Evolutionary conservation across 2,329 filamentous ascomycete genomes (phyloP).

Genomic region (Cladophialophora bantiana): DNA sequence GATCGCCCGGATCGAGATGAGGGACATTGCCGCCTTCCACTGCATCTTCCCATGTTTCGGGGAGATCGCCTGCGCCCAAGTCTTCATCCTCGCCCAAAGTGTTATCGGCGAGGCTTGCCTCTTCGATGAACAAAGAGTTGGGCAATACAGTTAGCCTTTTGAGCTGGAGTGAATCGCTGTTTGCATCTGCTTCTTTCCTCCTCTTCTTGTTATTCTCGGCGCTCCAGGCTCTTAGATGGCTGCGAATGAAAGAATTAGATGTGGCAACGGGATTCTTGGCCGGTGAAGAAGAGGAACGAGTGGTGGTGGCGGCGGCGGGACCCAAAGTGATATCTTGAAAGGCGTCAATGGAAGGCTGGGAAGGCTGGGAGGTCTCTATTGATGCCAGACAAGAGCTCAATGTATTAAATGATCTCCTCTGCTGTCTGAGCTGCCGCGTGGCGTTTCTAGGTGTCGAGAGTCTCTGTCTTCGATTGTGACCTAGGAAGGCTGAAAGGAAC

Average conservation of each 20-base stretch:
- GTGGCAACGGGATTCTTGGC: not conserved
- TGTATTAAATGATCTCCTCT: conserved; percentile 8
- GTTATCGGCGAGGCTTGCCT: conserved; percentile 24
- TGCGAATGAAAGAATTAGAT: conserved; percentile 26
- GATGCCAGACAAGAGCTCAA: not conserved
- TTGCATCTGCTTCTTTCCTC: conserved; percentile 19
- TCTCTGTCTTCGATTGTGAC: not conserved
- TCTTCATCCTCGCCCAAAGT: conserved; percentile 22
- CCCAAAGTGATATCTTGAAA: not conserved
- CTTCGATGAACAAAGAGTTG: conserved; percentile 38
- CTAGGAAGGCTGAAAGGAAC: conserved; percentile 7
- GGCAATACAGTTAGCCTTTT: conserved; percentile 30
- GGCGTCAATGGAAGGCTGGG: not conserved
- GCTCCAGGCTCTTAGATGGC: conserved; percentile 34
- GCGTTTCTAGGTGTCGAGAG: not conserved
- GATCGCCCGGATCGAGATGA: conserved; percentile 23
- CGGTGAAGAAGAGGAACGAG: not conserved
- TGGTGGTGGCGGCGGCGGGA: not conserved
- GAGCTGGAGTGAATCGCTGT: conserved; percentile 8
- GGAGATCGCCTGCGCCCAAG: not conserved
- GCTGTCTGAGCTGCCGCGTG: not conserved
- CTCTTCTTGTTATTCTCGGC: conserved; percentile 31
- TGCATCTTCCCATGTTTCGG: conserved; percentile 11
- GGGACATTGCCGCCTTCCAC: conserved; percentile 1
- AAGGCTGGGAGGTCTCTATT: not conserved